Conservation (phyloP, 768 basidiomycete species). For the Daedalea quercina region DNA sequence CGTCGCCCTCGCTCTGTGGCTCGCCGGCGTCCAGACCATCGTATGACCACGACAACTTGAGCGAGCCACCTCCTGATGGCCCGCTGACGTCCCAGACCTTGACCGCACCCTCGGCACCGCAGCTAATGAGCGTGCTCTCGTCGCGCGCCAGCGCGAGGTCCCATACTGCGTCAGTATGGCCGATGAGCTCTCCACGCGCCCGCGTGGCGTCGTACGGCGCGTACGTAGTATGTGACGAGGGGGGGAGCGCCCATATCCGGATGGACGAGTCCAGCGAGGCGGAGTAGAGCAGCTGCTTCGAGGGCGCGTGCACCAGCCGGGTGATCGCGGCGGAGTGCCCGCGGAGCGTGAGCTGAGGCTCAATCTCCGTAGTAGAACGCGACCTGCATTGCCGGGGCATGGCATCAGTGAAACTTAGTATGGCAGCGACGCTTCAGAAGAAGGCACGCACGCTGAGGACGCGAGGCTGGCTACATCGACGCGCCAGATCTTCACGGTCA, state of each 20-base stretch:
- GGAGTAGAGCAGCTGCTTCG: conserved; percentile 76
- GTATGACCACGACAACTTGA: conserved; percentile 79
- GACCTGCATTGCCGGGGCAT: conserved; percentile 33
- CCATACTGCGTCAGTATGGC: conserved; percentile 96
- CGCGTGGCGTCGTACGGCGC: conserved; percentile 82
- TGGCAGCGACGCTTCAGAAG: conserved; percentile 5
- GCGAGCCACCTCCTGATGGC: conserved; percentile 53
- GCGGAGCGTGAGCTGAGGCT: conserved; percentile 88
- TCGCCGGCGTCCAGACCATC: conserved; percentile 48
- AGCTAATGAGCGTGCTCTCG: conserved; percentile 80
- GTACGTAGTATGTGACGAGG: conserved; percentile 78
- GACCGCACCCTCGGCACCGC: conserved; percentile 85
- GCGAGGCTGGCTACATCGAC: conserved; percentile 72
- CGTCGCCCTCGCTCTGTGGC: conserved; percentile 42
- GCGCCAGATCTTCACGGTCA: conserved; percentile 93
- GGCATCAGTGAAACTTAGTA: conserved; percentile 4
- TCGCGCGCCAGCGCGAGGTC: conserved; percentile 83
- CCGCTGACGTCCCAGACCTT: conserved; percentile 91
- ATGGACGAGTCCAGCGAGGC: conserved; percentile 93
- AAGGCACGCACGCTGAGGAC: conserved; percentile 62
- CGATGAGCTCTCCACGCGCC: conserved; percentile 73
- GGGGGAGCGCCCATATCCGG: conserved; percentile 82
- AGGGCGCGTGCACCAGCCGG: conserved; percentile 71
- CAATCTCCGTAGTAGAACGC: conserved; percentile 76
- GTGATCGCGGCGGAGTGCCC: conserved; percentile 93